Evolutionary conservation across 108 stramenopile species (phyloP), one percentile per base, ranked within the genome.

Genomic region (Asterionellopsis glacialis): DNA sequence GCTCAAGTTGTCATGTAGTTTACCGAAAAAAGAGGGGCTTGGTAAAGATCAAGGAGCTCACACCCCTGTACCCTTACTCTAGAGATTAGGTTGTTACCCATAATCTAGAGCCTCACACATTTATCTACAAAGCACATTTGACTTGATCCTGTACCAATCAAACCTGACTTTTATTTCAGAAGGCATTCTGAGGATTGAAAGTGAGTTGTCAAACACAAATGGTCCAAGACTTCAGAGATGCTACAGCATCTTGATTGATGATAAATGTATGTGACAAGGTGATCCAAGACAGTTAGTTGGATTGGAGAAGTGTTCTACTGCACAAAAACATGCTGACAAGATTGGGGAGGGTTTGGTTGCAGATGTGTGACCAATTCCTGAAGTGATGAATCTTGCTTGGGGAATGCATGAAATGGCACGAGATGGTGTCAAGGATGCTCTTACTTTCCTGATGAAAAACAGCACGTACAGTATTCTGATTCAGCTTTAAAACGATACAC

Each of bases 341-440:
- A 25, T 38, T 38, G 18, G 24, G 3, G 73, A 74, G 51, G 24
- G 52, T 43, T 23, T 74, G 43, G 40, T 62, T 18, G 61, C 73
- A 22, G 73, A 74, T 45, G 9, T 57, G 42, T 74, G 66, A 15
- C 45, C 65, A 4, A 51, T 74, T 26, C 57, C 61, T 4, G 73
- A 74, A 67, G 66, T 63, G 25, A 52, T 74, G 73, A 74, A 74
- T 61, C 66, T 59, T n/a, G 73, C 73, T 19, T 67, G 57, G 21
- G 66, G 73, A 3, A 52, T 62, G 57, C 73, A 74, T 55, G 73
- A 74, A 58, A 67, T 74, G 73, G 45, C 73, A 33, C 33, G 73
- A 43, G 73, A 74, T 57, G 73, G 73, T 14, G 66, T 74, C 27
- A 39, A 49, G 23, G 59, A 73, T 19, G 64, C 43, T 9, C 48